phyloP scores from a whole-genome alignment of 2,329 filamentous ascomycete species.

The Venturia oleaginea region DNA sequence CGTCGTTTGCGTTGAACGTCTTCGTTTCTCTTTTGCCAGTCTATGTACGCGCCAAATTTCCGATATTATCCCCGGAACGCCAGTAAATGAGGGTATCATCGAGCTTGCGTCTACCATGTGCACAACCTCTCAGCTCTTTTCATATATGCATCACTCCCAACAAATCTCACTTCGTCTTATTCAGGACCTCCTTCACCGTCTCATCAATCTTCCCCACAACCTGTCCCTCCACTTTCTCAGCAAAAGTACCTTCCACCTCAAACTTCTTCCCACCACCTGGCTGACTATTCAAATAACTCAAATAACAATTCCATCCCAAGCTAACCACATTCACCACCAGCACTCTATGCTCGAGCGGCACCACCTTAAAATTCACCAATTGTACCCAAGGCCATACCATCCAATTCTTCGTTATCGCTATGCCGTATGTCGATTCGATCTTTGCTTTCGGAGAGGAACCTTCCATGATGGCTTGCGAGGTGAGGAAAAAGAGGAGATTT shows the following conservation, averaged over 20 bases:
- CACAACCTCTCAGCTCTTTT: background rate
- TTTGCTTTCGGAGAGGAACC: slow-evolving; percentile 57
- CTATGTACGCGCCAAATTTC: background rate
- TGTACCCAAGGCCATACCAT: slow-evolving; percentile 83
- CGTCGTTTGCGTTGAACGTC: too few species aligned
- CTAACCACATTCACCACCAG: slow-evolving; percentile 73
- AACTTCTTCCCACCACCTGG: slow-evolving; percentile 16
- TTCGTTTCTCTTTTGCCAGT: too few species aligned
- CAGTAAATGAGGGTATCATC: slow-evolving; percentile 3
- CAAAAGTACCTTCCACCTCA: background rate
- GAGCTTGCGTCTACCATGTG: background rate
- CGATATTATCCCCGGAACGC: background rate
- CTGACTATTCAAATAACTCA: slow-evolving; percentile 29
- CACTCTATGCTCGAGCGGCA: slow-evolving; percentile 75
- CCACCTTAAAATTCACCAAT: slow-evolving; percentile 75
- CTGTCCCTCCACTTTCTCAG: background rate
- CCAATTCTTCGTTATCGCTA: slow-evolving; percentile 73
- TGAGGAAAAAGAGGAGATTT: slow-evolving; percentile 73
- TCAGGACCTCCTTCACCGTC: slow-evolving; percentile 2
- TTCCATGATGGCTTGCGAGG: slow-evolving; percentile 76
- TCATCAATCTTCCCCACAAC: slow-evolving; percentile 1
- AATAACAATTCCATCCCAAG: slow-evolving; percentile 34
- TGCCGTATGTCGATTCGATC: slow-evolving; percentile 59
- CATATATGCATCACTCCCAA: background rate
- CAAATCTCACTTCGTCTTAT: background rate